A percentile compares a stretch with the other conserved stretches of the same genome.
Conservation (phyloP, 176 grass and related monocot species). For the Areca catechu region DNA sequence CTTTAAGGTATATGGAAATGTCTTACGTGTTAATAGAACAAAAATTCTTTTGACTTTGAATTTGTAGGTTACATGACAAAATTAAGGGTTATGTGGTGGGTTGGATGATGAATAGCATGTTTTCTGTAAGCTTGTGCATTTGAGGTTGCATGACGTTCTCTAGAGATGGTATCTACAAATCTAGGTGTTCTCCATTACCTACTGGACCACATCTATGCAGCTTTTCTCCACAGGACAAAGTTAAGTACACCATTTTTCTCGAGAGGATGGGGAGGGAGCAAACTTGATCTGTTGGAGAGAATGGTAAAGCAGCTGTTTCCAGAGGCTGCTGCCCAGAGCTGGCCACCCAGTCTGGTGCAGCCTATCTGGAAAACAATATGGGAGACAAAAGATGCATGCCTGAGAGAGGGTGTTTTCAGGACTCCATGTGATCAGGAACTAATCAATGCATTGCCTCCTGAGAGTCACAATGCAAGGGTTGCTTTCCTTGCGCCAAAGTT, state of each 20-base stretch:
- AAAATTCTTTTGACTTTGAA: too few relatives aligned
- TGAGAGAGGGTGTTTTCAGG: conserved; percentile 70
- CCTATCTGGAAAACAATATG: conserved; percentile 77
- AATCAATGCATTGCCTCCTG: conserved; percentile 57
- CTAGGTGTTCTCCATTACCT: conserved; percentile 66
- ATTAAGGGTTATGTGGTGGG: too few relatives aligned
- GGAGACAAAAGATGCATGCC: conserved; percentile 69
- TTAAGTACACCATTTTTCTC: conserved; percentile 90
- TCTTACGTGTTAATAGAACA: too few relatives aligned
- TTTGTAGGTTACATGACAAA: too few relatives aligned
- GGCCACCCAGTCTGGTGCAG: conserved; percentile 55
- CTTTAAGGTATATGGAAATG: too few relatives aligned
- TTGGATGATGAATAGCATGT: too few relatives aligned
- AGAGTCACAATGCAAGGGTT: conserved; percentile 81
- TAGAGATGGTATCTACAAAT: conserved; percentile 82
- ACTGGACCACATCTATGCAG: conserved; percentile 79
- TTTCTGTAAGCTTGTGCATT: too few relatives aligned
- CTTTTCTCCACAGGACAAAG: conserved; percentile 65
- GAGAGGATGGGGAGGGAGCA: conserved; percentile 77
- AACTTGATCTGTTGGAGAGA: conserved; percentile 70
- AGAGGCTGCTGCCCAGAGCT: conserved; percentile 36
- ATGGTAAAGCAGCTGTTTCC: conserved; percentile 87
- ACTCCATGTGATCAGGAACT: conserved; percentile 67
- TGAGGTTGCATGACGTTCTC: background rate
- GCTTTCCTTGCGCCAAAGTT: conserved; percentile 76